Evolutionary conservation across 495 filamentous ascomycete genomes (phyloP), one percentile per base, ranked within the genome.

Genomic region (Schizothecium vesticola): DNA sequence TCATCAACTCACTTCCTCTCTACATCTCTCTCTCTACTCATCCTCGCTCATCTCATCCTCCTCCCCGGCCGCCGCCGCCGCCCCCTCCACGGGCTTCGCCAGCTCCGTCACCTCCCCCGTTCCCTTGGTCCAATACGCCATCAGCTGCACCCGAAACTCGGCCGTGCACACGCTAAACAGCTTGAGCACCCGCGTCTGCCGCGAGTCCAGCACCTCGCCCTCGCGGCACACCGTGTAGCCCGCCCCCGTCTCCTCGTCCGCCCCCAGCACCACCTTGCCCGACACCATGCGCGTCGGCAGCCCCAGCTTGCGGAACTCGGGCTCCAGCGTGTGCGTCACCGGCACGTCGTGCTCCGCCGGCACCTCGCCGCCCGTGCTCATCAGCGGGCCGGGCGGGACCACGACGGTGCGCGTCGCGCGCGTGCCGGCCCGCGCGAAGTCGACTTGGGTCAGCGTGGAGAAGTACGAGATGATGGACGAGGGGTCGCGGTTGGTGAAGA

Each of bases 121-220:
- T 0, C 81, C 84, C 7, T 86, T 82, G 69, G 80, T 87, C 87
- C 90, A 92, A 69, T 90, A 90, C 71, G 92, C 93, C 77, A 91
- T 82, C 66, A 97, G 77, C 70, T 86, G 79, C 24, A 99, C 87
- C 70, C 82, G 86, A 80, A 99, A 99, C 82, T 97, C 94, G 66
- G 93, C 89, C 77, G 92, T 89, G 51, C 88, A 89, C 25, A 96
- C 85, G 64, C 92, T 91, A 81, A 99, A 98, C 76, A 96, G 85
- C 87, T 99, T 99, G 79, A 99, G 77, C 74, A 99, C 78, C 62
- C 91, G 88, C 70, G 94, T 97, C 84, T 99, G 95, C 60, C 93
- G 84, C 43, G 89, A 91, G 74, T 97, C 92, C 51, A 99, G 77
- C 64, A 87, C 84, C 72, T 97, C 86, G 2, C 96, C 95, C 73